A percentile compares a stretch with the other conserved stretches of the same genome.
phyloP scores from a whole-genome alignment of 768 basidiomycete genomes.

The Termitomyces sp. region DNA sequence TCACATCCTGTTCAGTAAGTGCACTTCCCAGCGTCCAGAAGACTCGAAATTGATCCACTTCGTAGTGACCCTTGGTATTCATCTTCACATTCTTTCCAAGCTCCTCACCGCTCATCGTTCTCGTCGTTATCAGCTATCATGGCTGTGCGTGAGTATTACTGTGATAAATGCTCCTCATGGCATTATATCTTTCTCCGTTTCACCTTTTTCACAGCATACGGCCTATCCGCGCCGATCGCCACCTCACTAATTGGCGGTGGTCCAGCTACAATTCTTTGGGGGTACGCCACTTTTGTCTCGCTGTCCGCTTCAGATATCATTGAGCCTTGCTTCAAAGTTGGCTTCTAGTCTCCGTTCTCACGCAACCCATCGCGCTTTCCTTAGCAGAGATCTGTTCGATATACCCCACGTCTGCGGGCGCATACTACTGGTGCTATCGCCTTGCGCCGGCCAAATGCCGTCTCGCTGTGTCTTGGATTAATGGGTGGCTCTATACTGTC shows the following conservation, averaged over 20 bases:
- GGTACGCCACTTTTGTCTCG: slow-evolving; percentile 23
- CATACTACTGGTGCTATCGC: slow-evolving; percentile 65
- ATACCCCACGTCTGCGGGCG: slow-evolving; percentile 57
- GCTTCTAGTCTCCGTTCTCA: slow-evolving; percentile 44
- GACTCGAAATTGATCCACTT: neutral
- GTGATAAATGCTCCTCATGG: neutral
- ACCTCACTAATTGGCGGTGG: slow-evolving; percentile 52
- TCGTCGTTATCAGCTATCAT: slow-evolving; percentile 40
- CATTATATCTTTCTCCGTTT: neutral
- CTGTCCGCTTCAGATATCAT: neutral
- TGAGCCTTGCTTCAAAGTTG: slow-evolving; percentile 27
- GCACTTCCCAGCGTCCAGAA: neutral
- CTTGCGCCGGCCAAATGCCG: slow-evolving; percentile 47
- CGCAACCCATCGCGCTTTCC: slow-evolving; percentile 45
- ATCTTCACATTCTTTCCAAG: neutral
- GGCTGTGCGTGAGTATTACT: slow-evolving; percentile 47
- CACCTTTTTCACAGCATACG: slow-evolving; percentile 37
- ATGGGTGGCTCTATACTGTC: slow-evolving; percentile 64
- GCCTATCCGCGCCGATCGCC: slow-evolving; percentile 50
- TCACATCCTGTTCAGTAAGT: slow-evolving; percentile 52
- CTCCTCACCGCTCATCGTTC: slow-evolving; percentile 1
- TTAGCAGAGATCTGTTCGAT: slow-evolving; percentile 56
- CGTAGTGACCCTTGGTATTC: slow-evolving; percentile 43
- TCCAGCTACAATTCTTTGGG: slow-evolving; percentile 55
- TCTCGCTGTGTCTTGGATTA: slow-evolving; percentile 55